Conservation (phyloP, 2,329 filamentous ascomycete species). For the Westerdykella aurantiaca region DNA sequence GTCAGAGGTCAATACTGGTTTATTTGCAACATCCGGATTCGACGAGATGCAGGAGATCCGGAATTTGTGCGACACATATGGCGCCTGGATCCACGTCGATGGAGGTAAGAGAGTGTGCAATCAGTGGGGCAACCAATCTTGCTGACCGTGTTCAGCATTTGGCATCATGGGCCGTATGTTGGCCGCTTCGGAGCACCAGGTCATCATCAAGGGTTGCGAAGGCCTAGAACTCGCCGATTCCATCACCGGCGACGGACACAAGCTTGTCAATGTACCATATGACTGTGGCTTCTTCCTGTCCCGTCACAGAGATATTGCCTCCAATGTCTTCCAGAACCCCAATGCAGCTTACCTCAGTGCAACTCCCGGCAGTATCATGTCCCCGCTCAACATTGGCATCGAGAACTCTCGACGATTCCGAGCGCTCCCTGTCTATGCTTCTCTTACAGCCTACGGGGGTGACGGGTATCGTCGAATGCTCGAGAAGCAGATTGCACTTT, state of each 20-base stretch:
- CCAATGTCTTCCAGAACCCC: slow-evolving; percentile 69
- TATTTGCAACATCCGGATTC: slow-evolving; percentile 59
- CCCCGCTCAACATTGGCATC: slow-evolving; percentile 77
- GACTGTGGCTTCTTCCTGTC: slow-evolving; percentile 89
- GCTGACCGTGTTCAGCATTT: slow-evolving; percentile 54
- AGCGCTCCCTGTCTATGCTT: slow-evolving; percentile 82
- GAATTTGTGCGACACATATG: slow-evolving; percentile 63
- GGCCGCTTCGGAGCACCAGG: slow-evolving; percentile 52
- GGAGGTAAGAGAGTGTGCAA: slow-evolving; percentile 51
- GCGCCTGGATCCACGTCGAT: slow-evolving; percentile 85
- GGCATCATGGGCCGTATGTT: slow-evolving; percentile 73
- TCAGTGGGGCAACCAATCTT: neutral
- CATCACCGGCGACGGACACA: slow-evolving; percentile 81
- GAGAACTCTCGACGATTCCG: slow-evolving; percentile 91
- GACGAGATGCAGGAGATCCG: slow-evolving; percentile 60
- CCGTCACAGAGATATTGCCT: slow-evolving; percentile 53
- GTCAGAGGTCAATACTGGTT: slow-evolving; percentile 85
- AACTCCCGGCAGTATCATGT: slow-evolving; percentile 53
- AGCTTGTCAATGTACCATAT: slow-evolving; percentile 91
- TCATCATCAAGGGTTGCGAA: slow-evolving; percentile 48
- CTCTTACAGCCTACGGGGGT: slow-evolving; percentile 67
- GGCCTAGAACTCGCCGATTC: slow-evolving; percentile 80
- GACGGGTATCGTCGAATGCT: slow-evolving; percentile 65
- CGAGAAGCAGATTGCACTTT: slow-evolving; percentile 64
- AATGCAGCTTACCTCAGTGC: slow-evolving; percentile 72